Base-by-base conservation (phyloP, 768 basidiomycete genomes). In the Psilocybe sp. region DNA sequence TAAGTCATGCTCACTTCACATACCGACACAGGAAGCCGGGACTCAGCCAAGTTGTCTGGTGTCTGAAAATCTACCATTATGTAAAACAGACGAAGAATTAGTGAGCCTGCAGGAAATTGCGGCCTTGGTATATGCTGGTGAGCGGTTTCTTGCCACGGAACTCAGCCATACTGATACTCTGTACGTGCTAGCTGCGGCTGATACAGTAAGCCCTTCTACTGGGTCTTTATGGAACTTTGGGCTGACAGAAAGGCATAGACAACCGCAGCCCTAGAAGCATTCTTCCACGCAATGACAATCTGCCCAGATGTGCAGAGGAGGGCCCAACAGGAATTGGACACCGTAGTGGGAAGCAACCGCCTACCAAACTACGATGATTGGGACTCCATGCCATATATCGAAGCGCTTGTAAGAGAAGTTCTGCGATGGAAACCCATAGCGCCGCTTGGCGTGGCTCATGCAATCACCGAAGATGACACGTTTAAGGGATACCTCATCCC, bases 251-350 rank as follows among this genome's bases (percentile, higher is more conserved):
- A 33, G 8, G 13, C 15, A 9, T 19, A 63, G 62, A 55, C 54
- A 7, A 32, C 47, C 14, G 55, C 59, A 0, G 50, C 54, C 2
- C 5, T 63, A 3, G 47, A 40, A 19, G 48, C 57, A 5, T 64
- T 69, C 54, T 48, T 70, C 23, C 50, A 66, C 12, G 61, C 64
- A 8, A 61, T 70, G 62, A 39, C 61, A 7, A 46, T 56, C 14
- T 57, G 62, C 49, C 68, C 69, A 1, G 58, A 69, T 1, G 57
- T 57, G 2, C 67, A 68, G 45, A 49, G 41, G 10, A 62, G 61
- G 40, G 69, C 64, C 2, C 70, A 65, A 51, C 52, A 45, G 15
- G 69, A 69, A 48, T 55, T 71, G 12, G 66, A 70, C 50, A 34
- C 49, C 0, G 51, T 68, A 11, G 44, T 67, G 1, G 67, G 66